Conservation (phyloP, 306 rosid genomes). For the Corylus americana region DNA sequence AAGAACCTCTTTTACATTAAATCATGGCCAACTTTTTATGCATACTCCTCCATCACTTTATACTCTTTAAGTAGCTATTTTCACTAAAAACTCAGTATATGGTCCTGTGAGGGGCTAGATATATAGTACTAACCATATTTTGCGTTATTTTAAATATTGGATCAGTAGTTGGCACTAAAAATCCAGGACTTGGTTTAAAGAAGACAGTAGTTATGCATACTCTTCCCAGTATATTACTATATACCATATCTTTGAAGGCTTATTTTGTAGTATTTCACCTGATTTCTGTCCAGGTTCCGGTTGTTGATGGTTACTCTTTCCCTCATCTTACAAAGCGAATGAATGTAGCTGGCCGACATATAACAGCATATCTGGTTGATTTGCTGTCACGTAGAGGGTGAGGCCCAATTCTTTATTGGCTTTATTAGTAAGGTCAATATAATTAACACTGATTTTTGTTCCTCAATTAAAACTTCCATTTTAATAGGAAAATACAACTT, state of each 20-base stretch:
- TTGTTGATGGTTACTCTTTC: slow-evolving; percentile 97
- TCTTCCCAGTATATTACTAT: not conserved
- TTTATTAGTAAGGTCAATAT: slow-evolving; percentile 24
- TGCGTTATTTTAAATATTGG: not conserved
- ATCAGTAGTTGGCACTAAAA: not conserved
- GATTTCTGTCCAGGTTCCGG: slow-evolving; percentile 75
- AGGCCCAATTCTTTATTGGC: slow-evolving; percentile 30
- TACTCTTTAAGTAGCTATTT: not conserved
- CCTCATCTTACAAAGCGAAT: slow-evolving; percentile 97
- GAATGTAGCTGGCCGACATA: slow-evolving; percentile 99
- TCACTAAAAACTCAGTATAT: not conserved
- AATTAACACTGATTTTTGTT: slow-evolving; percentile 15
- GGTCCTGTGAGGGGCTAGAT: not conserved
- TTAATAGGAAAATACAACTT: slow-evolving; percentile 31
- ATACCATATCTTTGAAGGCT: not conserved
- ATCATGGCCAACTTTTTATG: not conserved
- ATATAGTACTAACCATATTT: not conserved
- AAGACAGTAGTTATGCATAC: no score
- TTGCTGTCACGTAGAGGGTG: slow-evolving; percentile 99
- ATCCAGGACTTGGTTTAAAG: not conserved
- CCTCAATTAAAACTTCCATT: slow-evolving; percentile 14
- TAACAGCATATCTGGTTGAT: slow-evolving; percentile 96
- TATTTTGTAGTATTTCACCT: not conserved
- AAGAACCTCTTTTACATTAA: not conserved
- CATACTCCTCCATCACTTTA: not conserved